Evolutionary conservation across 2,329 filamentous ascomycete species (phyloP).

Genomic region (Xylariomycetidae sp.): DNA sequence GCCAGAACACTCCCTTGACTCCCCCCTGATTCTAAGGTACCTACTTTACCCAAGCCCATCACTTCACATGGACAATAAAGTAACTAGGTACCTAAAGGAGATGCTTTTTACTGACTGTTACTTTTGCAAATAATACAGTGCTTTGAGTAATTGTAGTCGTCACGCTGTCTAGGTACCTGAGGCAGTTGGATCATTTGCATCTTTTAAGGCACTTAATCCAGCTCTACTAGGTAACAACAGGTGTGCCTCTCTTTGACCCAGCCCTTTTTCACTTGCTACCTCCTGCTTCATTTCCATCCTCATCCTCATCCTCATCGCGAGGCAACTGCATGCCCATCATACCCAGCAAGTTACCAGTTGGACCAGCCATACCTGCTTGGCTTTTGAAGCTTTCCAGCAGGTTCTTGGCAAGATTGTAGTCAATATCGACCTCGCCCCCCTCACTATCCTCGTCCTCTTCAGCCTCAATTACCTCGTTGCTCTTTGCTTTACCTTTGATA

Average conservation of each 20-base stretch:
- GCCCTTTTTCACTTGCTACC: background rate
- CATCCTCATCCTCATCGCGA: conserved; percentile 62
- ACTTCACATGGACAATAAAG: too few species aligned
- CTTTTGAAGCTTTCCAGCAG: conserved; percentile 88
- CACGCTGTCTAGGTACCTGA: background rate
- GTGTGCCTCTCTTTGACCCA: too few species aligned
- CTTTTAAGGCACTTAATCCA: too few species aligned
- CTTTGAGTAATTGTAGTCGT: too few species aligned
- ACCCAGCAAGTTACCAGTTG: conserved; percentile 78
- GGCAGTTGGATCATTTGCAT: background rate
- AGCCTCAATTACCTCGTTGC: conserved; percentile 12
- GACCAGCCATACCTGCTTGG: conserved; percentile 78
- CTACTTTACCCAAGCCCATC: too few species aligned
- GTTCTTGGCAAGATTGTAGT: conserved; percentile 86
- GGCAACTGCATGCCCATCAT: conserved; percentile 81
- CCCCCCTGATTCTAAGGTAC: too few species aligned
- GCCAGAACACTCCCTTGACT: too few species aligned
- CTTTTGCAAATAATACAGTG: too few species aligned
- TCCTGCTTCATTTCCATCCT: conserved; percentile 20
- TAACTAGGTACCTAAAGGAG: too few species aligned
- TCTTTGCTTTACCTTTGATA: conserved; percentile 15
- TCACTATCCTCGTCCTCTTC: conserved; percentile 40
- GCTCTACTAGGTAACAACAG: too few species aligned
- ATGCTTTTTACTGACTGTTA: too few species aligned
- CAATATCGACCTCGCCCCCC: conserved; percentile 63